Evolutionary conservation across 163 green algal species (phyloP).

Genomic region (Volvox carteri): DNA sequence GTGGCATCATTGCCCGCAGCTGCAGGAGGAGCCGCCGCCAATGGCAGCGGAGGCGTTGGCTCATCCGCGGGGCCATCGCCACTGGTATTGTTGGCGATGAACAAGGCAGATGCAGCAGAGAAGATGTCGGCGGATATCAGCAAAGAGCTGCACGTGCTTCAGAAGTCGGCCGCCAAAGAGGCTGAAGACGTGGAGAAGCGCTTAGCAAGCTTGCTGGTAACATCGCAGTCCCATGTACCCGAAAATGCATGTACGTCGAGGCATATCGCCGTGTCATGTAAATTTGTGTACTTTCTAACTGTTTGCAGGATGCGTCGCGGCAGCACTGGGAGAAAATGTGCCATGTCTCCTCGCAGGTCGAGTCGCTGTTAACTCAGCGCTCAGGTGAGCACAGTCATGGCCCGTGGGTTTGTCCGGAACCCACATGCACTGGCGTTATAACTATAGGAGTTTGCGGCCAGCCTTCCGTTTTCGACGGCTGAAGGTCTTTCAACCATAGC

Average conservation of each 20-base stretch:
- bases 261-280: too few species aligned
- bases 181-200: slow-evolving; percentile 34
- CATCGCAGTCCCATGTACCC: too few species aligned
- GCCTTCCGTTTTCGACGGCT: too few species aligned
- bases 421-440: too few species aligned
- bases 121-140: slow-evolving; percentile 18
- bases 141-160: slow-evolving; percentile 24
- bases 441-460: too few species aligned
- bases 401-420: background rate
- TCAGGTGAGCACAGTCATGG: background rate
- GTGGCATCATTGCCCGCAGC: background rate
- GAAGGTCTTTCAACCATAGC: too few species aligned
- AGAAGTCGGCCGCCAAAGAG: slow-evolving; percentile 35
- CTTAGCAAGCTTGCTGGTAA: slow-evolving; percentile 33
- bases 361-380: slow-evolving; percentile 45
- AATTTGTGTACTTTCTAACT: background rate
- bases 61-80: background rate
- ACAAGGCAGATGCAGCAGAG: slow-evolving; percentile 55
- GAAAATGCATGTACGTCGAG: too few species aligned
- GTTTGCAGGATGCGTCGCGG: slow-evolving; percentile 38
- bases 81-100: slow-evolving; percentile 48
- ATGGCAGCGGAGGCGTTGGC: background rate
- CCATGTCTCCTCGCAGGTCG: slow-evolving; percentile 42
- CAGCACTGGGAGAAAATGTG: slow-evolving; percentile 60
- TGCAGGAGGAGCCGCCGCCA: background rate